Base-by-base conservation (phyloP, 345 rosid species). In the Boechera retrofracta region DNA sequence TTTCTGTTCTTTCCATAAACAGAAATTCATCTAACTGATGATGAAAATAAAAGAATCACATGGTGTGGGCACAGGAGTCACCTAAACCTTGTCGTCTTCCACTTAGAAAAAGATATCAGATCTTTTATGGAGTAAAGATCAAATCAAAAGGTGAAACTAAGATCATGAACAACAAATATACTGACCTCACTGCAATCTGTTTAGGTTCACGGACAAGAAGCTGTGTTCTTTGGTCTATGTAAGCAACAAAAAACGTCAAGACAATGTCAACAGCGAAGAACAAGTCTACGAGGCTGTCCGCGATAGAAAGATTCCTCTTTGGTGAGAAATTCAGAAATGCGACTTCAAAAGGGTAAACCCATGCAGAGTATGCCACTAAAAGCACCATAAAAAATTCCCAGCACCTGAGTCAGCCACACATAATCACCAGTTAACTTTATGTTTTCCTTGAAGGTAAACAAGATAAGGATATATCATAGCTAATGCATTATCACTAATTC, bases 351-450 rank as follows among this genome's bases (percentile, higher is more conserved):
- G 98, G 98, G 59, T 78, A 89, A 64, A 89, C 87, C 98, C 98
- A 94, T 28, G 87, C 91, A 0, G 97, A 80, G 85, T 94, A 94
- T 11, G 87, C 87, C 4, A 94, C 97, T 81, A 94, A 71, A 53
- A 83, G 26, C 89, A 89, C 95, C 98, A 94, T 94, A 38, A 82
- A 84, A 54, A 89, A 32, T 81, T 89, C 95, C 98, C 98, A 94
- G 0, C 85, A 71, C 94, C 98, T 94, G 82, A 79, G 68, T 3
- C 81, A 81, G 13, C 4, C 45, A 61, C 5, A 18, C 54, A 41
- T 35, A 53, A 65, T 5, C 35, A 45, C 13, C 3, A n/a, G 2
- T 56, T 31, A 52, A 69, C 75, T 73, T 48, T 56, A 47, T 21
- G 53, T 77, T 47, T 0, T 35, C 41, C 7, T 67, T 4, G 28